phyloP scores from a whole-genome alignment of 352 stramenopile genomes.

The Pythium coloratum region DNA sequence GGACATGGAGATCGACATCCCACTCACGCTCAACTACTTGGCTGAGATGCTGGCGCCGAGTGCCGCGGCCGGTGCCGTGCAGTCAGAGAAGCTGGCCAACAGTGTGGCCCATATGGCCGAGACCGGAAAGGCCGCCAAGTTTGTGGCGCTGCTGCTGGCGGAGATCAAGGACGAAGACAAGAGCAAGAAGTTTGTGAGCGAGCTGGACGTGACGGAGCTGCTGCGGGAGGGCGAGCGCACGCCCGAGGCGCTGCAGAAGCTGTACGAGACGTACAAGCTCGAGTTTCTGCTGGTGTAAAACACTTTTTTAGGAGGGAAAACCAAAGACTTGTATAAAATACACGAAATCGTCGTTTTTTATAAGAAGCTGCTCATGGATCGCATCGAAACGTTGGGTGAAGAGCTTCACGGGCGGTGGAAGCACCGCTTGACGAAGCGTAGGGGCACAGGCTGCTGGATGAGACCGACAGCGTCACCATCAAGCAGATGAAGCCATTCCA shows the following conservation, averaged over 20 bases:
- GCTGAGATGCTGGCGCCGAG: slow-evolving; percentile 69
- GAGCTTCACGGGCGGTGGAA: too few species aligned
- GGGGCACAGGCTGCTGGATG: too few species aligned
- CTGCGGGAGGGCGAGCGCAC: slow-evolving; percentile 44
- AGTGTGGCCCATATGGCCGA: slow-evolving; percentile 48
- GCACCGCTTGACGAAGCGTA: too few species aligned
- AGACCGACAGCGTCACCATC: too few species aligned
- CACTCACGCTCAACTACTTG: slow-evolving; percentile 67
- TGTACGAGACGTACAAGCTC: slow-evolving; percentile 47
- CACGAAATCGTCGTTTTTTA: slow-evolving; percentile 6
- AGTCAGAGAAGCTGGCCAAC: slow-evolving; percentile 40
- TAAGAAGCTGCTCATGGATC: too few species aligned
- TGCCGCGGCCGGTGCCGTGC: slow-evolving; percentile 43
- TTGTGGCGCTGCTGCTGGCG: slow-evolving; percentile 51
- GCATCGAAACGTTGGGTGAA: too few species aligned
- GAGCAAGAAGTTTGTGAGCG: slow-evolving; percentile 38
- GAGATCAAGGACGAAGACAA: slow-evolving; percentile 45
- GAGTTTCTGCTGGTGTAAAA: slow-evolving; percentile 34
- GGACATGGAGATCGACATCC: slow-evolving; percentile 84
- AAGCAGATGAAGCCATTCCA: too few species aligned
- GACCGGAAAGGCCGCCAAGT: slow-evolving; percentile 66
- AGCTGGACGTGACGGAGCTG: slow-evolving; percentile 42
- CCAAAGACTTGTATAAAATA: slow-evolving; percentile 3
- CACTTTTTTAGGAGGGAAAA: not conserved
- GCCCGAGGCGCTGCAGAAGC: slow-evolving; percentile 34